Evolutionary conservation across 306 rosid species (phyloP), one percentile per base, ranked within the genome.

Genomic region (Astragalus glycyphyllos): DNA sequence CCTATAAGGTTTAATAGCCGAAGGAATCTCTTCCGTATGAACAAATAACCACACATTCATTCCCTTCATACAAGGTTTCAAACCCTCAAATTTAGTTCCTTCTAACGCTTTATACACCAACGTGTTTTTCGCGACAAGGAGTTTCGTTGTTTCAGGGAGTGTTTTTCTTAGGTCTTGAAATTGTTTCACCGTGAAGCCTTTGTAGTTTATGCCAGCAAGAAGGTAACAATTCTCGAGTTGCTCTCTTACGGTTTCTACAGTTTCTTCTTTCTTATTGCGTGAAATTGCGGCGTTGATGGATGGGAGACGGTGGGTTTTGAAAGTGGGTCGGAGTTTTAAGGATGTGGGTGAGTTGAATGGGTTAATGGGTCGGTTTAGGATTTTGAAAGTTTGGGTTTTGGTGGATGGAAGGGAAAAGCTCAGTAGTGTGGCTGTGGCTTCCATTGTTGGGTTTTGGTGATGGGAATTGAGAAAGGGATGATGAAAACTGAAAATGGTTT

Each of bases 41-140:
- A 94, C 92, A 29, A 94, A 94, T 13, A 94, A 80, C 98, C 98
- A 93, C 6, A 81, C 94, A 29, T 94, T 94, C 98, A 93, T 93
- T 1, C 98, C 98, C 59, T 67, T 94, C 98, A 94, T 90, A 54
- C 98, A 94, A 6, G 98, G 98, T 42, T 86, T 89, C 34, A 94
- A 67, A 0, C 77, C 83, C 71, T 88, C 97, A 94, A 96, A 90
- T 4, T 71, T 61, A 0, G 98, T 94, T 0, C 98, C 98, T 38
- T 94, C 97, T 2, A 90, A 23, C 9, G 98, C 97, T 40, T 90
- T 94, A 76, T 54, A 85, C 1, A 94, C 98, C 20, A 94, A 84
- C 0, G 96, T 90, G 93, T 94, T 94, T 86, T 94, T 94, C 12
- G 98, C 98, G 11, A 94, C 98, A 0, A 94, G 7, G 4, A 94